These are phyloP conservation scores for Emmonsiellopsis sp. DNA, from an alignment of 2,329 filamentous ascomycete genomes.

Conservation along the genomic window DNA sequence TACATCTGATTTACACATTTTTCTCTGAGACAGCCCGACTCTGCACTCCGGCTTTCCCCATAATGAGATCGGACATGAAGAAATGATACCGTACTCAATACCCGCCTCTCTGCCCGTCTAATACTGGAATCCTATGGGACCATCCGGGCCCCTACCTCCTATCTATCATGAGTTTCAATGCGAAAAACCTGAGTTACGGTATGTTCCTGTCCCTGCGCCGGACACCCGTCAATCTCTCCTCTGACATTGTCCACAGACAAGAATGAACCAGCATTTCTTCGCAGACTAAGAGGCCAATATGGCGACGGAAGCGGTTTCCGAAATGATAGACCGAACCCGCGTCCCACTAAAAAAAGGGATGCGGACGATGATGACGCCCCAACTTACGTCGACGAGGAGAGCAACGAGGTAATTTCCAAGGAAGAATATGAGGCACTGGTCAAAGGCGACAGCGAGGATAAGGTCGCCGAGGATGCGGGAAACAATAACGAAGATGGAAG, in stretches of 20 bases:
- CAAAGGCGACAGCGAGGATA: conserved; percentile 14
- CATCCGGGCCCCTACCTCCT: not conserved
- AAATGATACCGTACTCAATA: not conserved
- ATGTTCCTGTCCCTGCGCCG: conserved; percentile 5
- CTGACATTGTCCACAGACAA: conserved; percentile 17
- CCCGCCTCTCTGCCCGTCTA: not conserved
- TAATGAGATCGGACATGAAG: not conserved
- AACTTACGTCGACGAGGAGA: conserved; percentile 35
- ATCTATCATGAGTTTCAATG: conserved; percentile 29
- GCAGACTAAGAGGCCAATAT: conserved; percentile 30
- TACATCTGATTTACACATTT: not conserved
- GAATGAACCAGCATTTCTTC: conserved; percentile 35
- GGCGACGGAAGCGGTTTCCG: conserved; percentile 22
- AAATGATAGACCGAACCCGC: conserved; percentile 26
- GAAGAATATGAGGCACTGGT: conserved; percentile 34
- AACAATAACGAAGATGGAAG: conserved; percentile 10
- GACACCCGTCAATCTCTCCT: conserved; percentile 1
- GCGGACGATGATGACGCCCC: conserved; percentile 33
- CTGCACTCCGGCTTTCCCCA: not conserved
- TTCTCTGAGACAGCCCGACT: not conserved
- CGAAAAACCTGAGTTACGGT: conserved; percentile 37
- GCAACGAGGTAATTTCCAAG: conserved; percentile 35
- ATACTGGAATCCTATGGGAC: not conserved
- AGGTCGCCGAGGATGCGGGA: conserved; percentile 4
- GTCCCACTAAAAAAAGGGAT: conserved; percentile 27